A percentile compares a stretch with the other conserved stretches of the same genome.
These are phyloP conservation scores for Rubia peregrina DNA, from an alignment of 305 asterid genomes.

Conservation along the genomic window DNA sequence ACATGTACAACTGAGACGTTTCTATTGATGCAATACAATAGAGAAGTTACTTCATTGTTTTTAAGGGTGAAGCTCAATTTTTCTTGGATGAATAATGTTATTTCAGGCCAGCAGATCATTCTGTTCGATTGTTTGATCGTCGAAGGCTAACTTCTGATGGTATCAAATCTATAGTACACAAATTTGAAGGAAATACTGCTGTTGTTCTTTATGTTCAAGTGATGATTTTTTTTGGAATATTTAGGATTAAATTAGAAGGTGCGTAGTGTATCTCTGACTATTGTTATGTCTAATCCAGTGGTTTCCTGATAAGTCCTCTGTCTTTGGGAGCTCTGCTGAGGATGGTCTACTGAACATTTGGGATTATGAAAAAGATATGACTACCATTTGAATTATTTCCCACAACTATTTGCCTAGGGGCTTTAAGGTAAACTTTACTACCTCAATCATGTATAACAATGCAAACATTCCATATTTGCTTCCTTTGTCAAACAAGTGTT, in stretches of 20 bases:
- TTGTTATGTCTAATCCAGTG: conserved; percentile 46
- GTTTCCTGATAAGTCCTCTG: conserved; percentile 84
- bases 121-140: conserved; percentile 95
- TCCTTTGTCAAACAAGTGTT: no score
- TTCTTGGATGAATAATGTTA: conserved; percentile 4
- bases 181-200: conserved; percentile 75
- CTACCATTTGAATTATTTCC: neutral
- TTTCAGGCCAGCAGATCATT: conserved; percentile 85
- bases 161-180: conserved; percentile 61
- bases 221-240: conserved; percentile 17
- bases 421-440: neutral
- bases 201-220: conserved; percentile 99
- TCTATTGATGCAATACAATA: neutral
- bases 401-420: neutral
- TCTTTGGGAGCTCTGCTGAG: conserved; percentile 96
- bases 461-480: neutral
- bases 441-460: neutral
- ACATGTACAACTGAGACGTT: no score
- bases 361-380: conserved; percentile 85
- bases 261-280: neutral
- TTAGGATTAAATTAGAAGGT: conserved; percentile 8
- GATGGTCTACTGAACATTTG: conserved; percentile 92
- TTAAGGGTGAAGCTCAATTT: neutral
- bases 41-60: neutral
- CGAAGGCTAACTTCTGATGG: conserved; percentile 70